Evolutionary conservation across 1,139 yeast species (phyloP).

Genomic region (Waltiozyma sp.): DNA sequence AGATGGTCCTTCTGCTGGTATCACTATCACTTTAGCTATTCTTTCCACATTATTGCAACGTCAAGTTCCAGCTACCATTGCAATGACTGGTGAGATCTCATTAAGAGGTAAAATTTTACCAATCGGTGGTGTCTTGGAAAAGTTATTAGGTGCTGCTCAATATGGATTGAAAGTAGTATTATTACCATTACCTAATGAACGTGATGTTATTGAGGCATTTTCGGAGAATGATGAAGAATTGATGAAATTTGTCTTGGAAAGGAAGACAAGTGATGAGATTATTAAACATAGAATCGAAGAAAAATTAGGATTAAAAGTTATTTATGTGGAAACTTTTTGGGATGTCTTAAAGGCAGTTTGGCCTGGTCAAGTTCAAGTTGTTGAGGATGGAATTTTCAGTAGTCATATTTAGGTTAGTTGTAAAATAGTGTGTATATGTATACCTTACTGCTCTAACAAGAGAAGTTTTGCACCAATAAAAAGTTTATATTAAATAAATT

Average conservation of each 20-base stretch:
- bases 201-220: slow-evolving; percentile 49
- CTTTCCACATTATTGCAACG: slow-evolving; percentile 58
- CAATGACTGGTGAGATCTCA: slow-evolving; percentile 94
- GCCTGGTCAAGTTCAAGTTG: slow-evolving; percentile 19
- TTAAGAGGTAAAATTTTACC: slow-evolving; percentile 78
- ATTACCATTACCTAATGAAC: slow-evolving; percentile 59
- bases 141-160: slow-evolving; percentile 74
- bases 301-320: slow-evolving; percentile 25
- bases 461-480: too few relatives aligned
- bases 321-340: slow-evolving; percentile 67
- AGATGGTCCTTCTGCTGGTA: slow-evolving; percentile 93
- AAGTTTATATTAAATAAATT: too few relatives aligned
- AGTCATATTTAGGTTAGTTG: background rate
- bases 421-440: too few relatives aligned
- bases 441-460: too few relatives aligned
- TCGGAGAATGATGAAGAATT: slow-evolving; percentile 20
- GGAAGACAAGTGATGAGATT: slow-evolving; percentile 26
- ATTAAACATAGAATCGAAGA: slow-evolving; percentile 25
- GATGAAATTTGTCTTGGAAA: slow-evolving; percentile 12
- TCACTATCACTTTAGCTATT: slow-evolving; percentile 76
- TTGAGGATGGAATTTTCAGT: background rate
- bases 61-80: slow-evolving; percentile 58
- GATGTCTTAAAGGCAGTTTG: slow-evolving; percentile 65
- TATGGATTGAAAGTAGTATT: slow-evolving; percentile 55
- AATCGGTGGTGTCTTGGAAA: slow-evolving; percentile 84